Conservation (phyloP, 768 basidiomycete species). For the Boletus huronensis region DNA sequence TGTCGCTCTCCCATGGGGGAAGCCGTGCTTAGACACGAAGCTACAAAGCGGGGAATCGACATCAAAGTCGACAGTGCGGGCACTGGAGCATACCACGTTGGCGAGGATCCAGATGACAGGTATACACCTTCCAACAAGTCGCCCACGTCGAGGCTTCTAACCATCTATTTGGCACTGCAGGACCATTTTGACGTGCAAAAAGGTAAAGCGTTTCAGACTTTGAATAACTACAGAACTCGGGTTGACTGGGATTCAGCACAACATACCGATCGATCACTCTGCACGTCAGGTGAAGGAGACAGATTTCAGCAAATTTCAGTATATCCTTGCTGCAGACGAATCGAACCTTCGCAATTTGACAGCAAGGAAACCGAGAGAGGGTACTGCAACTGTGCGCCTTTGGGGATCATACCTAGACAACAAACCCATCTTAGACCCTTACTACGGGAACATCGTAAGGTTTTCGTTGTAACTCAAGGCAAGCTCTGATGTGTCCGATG, state of each 20-base stretch:
- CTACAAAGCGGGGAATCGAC: slow-evolving; percentile 60
- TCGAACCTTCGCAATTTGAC: slow-evolving; percentile 66
- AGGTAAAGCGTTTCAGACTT: slow-evolving; percentile 39
- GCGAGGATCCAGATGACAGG: slow-evolving; percentile 83
- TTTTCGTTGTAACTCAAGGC: neutral
- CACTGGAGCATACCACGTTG: slow-evolving; percentile 80
- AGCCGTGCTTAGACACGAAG: slow-evolving; percentile 73
- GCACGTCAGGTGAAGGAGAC: slow-evolving; percentile 61
- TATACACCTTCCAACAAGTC: slow-evolving; percentile 27
- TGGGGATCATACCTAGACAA: slow-evolving; percentile 78
- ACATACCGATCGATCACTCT: slow-evolving; percentile 63
- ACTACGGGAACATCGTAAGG: slow-evolving; percentile 68
- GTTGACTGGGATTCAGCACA: slow-evolving; percentile 45
- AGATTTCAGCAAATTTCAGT: slow-evolving; percentile 75
- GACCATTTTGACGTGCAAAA: slow-evolving; percentile 65
- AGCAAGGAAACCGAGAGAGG: slow-evolving; percentile 46
- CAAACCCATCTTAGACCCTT: slow-evolving; percentile 78
- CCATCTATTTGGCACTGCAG: slow-evolving; percentile 34
- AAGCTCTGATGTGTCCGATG: slow-evolving; percentile 2
- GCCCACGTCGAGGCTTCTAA: neutral
- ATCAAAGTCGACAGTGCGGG: slow-evolving; percentile 81
- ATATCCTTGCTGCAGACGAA: slow-evolving; percentile 84
- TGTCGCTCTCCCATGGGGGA: slow-evolving; percentile 93
- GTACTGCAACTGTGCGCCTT: slow-evolving; percentile 65
- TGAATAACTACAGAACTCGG: neutral